Base-by-base conservation (phyloP, 139 green algal genomes). In the Chloropicon primus region DNA sequence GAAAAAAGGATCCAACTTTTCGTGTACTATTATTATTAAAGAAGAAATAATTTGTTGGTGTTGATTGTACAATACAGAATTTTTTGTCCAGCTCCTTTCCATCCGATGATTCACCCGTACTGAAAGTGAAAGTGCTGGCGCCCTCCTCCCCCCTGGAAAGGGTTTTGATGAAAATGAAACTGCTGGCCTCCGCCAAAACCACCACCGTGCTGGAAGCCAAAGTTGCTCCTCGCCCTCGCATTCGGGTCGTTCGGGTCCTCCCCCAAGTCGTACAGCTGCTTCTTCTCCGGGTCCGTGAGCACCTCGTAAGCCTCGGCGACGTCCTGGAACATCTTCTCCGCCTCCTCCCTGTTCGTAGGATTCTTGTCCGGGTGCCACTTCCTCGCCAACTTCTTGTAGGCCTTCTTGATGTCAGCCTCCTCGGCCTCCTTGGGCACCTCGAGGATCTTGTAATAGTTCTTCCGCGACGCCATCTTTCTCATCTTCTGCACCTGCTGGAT, bases 271-370 rank as follows among this genome's bases (percentile, higher is more conserved):
- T 84, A 84, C 21, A 81, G 25, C 71, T 27, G 2, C n/a, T 74
- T 27, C 71, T 84, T 84, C 24, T 80, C 71, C 27, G 71, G 27
- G 25, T 84, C 80, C 1, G 71, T 75, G 2, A 84, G 54, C 21
- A 81, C 76, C 22, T 84, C 80, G 76, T 84, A 84, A 22, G 80
- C 80, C 41, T 62, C 41, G 22, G 23, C 73, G 24, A 76, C 53
- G 73, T 76, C 73, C n/a, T 76, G n/a, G 73, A 76, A 76, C 41
- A 62, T 62, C 73, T 76, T 76, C 71, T 74, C 71, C 5, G 23
- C 71, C 71, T 74, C 71, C 23, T 74, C 71, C 71, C 71, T 27
- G 23, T 74, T 74, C 23, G 21, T 21, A 27, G 23, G 71, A 21
- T 26, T 27, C 71, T 74, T 74, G 71, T 74, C 71, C 23, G 71